Evolutionary conservation across 116 monocot species (phyloP), one percentile per base, ranked within the genome.

Genomic region (Iris pallida): DNA sequence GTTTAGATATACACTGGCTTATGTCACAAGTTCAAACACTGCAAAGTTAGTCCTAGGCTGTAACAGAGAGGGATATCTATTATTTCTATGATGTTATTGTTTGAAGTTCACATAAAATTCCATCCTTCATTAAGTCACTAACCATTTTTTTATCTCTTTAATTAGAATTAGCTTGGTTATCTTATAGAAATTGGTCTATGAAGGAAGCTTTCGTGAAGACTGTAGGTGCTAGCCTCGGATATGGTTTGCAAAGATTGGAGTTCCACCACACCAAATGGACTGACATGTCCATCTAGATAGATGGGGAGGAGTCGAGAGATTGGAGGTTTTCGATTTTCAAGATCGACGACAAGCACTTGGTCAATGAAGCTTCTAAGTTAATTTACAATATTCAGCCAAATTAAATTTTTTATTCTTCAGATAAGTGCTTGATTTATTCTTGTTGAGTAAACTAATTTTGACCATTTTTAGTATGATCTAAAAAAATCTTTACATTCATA

Each of bases 201-300:
- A 96, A 96, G 71, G 96, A 96, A 67, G 82, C 96, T 65, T 96
- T 75, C 66, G 81, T 92, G 2, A 96, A 96, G 71, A 89, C 89
- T 4, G 55, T 85, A 18, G 96, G 96, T 68, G 68, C 71, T 65
- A 92, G 96, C 5, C 4, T 96, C 45, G 82, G 85, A 11, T 95
- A 69, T 69, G 81, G 84, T 45, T 73, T 95, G 51, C 71, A 78
- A 19, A 84, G 89, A 53, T 56, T 96, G 57, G 89, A 91, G 54
- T 84, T 92, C 65, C 80, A 73, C 77, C 89, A 92, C 57, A 62
- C 11, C 3, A 82, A 76, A 45, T 96, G 89, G 86, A 70, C 9
- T 1, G 53, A 81, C 57, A 96, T 96, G 64, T 76, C 71, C 65
- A 60, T 96, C n/a, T 53, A 62, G 48, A 73, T 91, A 55, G 92